These are phyloP conservation scores for Candida peoriensis DNA, from an alignment of 805 yeast species.

Conservation along the genomic window DNA sequence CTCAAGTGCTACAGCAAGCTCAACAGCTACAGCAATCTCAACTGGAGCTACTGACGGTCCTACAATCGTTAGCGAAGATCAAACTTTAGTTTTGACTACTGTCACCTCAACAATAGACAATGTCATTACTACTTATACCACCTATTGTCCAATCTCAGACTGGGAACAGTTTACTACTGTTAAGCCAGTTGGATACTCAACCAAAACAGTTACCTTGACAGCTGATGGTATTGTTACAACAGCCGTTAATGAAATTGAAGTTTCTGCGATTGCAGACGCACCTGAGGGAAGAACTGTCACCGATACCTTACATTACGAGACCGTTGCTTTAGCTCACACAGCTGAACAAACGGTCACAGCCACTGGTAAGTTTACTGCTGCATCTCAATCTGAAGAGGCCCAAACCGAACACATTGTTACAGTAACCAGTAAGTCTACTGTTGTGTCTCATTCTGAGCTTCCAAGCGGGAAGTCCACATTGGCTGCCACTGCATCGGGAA, in stretches of 20 bases:
- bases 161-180: constrained; percentile 9
- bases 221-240: constrained; percentile 3
- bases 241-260: background rate
- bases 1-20: constrained; percentile 3
- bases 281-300: constrained; percentile 5
- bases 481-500: constrained; percentile 15
- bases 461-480: background rate
- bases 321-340: constrained; percentile 4
- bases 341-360: constrained; percentile 11
- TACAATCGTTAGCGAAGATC: no score
- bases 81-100: constrained; percentile 13
- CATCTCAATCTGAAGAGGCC: no score
- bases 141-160: constrained; percentile 15
- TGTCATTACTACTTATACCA: constrained; percentile 12
- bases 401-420: no score
- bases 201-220: constrained; percentile 4
- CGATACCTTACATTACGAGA: constrained; percentile 5
- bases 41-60: constrained; percentile 3
- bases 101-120: constrained; percentile 14
- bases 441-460: background rate
- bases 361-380: background rate
- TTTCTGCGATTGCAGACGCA: constrained; percentile 3
- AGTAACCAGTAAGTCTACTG: background rate
- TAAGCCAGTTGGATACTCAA: constrained; percentile 9
- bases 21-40: constrained; percentile 6